Evolutionary conservation across 441 rosid genomes (phyloP), one percentile per base, ranked within the genome.

Genomic region (Bocquillonia castaneifolia): DNA sequence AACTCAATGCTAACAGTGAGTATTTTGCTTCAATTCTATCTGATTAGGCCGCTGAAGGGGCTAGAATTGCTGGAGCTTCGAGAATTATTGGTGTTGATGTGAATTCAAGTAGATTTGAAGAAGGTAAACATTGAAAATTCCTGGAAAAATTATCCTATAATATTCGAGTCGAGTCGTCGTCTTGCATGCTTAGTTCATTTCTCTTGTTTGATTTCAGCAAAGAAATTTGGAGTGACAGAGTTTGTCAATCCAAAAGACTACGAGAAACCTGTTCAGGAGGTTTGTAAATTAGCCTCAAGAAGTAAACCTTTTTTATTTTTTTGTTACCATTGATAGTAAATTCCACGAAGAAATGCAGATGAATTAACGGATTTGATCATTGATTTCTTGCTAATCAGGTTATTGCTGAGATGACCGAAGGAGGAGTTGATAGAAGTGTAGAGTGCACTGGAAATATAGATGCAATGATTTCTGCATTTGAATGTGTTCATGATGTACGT

Each of bases 41-140:
- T 28, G 3, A 65, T 42, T 37, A 88, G 90, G 96, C 95, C 77
- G 91, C 89, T 10, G 95, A 90, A 74, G 98, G 95, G 15, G 96
- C 98, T 37, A 85, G 95, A 66, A 59, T 90, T 0, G 64, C 84
- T 4, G 97, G 96, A 56, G 97, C 97, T 51, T 77, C 85, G 1
- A 88, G 91, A 82, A 76, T 93, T 59, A 93, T 93, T 45, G 97
- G 94, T 70, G 92, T 90, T 69, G 97, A 93, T 76, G 74, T 87
- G 68, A 90, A 93, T 73, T 36, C 93, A 1, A 71, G 22, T 5
- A 80, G 87, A 69, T 88, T 92, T 32, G 73, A 81, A 5, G 76
- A 75, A 80, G 95, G 96, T 90, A 20, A 75, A 5, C 40, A 36
- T 3, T 36, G 4, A 36, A 36, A 36, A 4, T 36, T 36, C 9